Percentiles rank a stretch among this genome's conserved stretches.
These are phyloP conservation scores for Fraxinus platypoda DNA, from an alignment of 305 asterid genomes.

Conservation along the genomic window DNA sequence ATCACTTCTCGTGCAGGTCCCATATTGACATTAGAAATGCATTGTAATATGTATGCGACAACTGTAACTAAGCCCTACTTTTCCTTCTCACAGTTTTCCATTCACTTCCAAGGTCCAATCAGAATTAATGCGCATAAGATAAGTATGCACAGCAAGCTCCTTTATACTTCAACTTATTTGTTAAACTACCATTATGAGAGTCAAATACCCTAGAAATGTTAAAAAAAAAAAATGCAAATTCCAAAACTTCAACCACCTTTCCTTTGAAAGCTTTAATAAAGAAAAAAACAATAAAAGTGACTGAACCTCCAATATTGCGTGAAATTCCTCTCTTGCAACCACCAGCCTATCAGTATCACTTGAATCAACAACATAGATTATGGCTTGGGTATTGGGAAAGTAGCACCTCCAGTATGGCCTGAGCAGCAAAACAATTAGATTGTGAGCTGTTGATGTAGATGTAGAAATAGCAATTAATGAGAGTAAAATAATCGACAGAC, in stretches of 20 bases:
- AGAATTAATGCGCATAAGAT: background rate
- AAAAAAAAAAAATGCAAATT: background rate
- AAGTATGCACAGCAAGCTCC: background rate
- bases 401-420: slow-evolving; percentile 99
- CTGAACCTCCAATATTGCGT: slow-evolving; percentile 86
- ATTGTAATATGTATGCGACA: background rate
- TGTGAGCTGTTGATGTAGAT: background rate
- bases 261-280: background rate
- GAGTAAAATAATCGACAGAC: background rate
- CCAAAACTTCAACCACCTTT: background rate
- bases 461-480: background rate
- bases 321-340: slow-evolving; percentile 92
- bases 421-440: slow-evolving; percentile 16
- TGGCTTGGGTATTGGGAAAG: slow-evolving; percentile 97
- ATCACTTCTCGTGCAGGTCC: background rate
- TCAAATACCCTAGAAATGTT: background rate
- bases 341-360: slow-evolving; percentile 95
- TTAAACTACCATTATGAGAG: background rate
- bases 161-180: background rate
- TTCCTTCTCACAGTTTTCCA: background rate
- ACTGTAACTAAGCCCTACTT: background rate
- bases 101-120: background rate
- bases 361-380: slow-evolving; percentile 94
- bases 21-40: background rate
- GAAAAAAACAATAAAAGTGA: background rate